Evolutionary conservation across 352 stramenopile genomes (phyloP).

Genomic region (Pythium volutum): DNA sequence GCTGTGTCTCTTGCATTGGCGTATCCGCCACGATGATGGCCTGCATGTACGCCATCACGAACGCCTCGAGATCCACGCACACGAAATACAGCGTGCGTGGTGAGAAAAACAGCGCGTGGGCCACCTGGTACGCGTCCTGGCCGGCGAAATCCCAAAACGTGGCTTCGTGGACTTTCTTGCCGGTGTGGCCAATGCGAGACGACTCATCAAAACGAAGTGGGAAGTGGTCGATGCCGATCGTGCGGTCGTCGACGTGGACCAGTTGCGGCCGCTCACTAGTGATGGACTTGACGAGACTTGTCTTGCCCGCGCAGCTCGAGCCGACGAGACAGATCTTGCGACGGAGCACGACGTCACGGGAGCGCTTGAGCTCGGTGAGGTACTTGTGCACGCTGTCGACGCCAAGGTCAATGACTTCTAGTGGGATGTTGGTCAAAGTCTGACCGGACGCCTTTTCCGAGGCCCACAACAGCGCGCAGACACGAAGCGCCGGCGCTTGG

Average conservation of each 20-base stretch:
- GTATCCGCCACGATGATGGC: no score
- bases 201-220: neutral
- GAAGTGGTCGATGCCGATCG: slow-evolving; percentile 1
- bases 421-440: neutral
- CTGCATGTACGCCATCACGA: neutral
- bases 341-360: neutral
- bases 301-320: neutral
- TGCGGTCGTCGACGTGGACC: neutral
- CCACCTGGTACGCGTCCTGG: neutral
- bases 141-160: slow-evolving; percentile 3
- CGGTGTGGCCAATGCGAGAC: no score
- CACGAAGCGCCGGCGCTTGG: neutral
- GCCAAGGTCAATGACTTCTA: neutral
- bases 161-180: no score
- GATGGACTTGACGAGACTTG: neutral
- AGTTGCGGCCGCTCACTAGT: neutral
- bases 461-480: neutral
- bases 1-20: no score
- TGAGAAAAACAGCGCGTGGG: neutral
- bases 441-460: neutral
- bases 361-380: neutral
- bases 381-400: neutral
- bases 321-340: neutral
- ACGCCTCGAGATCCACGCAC: neutral
- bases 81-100: neutral